Percentiles rank a stretch among this genome's conserved stretches.
Evolutionary conservation across 176 grass and related monocot species (phyloP).

Genomic region (Cenchrus purpureus): DNA sequence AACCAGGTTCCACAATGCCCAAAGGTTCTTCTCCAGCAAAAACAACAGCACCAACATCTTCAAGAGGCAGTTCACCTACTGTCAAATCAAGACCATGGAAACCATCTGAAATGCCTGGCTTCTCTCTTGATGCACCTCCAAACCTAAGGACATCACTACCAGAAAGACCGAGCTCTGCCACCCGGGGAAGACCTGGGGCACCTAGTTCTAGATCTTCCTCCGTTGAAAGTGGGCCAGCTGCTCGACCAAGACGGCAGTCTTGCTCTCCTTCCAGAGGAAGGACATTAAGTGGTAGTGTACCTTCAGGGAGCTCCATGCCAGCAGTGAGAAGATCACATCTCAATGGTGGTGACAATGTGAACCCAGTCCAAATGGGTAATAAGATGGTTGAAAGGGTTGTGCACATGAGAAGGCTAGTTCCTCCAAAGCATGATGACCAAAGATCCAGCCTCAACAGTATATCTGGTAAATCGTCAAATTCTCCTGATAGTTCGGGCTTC

Average conservation of each 20-base stretch:
- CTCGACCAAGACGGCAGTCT: constrained; percentile 77
- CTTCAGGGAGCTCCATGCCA: constrained; percentile 64
- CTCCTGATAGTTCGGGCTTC: constrained; percentile 85
- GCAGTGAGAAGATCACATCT: constrained; percentile 76
- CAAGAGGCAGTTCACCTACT: constrained; percentile 76
- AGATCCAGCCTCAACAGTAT: constrained; percentile 59
- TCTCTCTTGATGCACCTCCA: constrained; percentile 76
- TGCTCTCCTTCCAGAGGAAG: constrained; percentile 95
- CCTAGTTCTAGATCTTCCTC: constrained; percentile 88
- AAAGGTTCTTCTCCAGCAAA: constrained; percentile 52
- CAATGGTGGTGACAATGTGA: constrained; percentile 57
- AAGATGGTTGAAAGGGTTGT: constrained; percentile 98
- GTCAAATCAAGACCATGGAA: constrained; percentile 90
- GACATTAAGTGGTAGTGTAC: constrained; percentile 57
- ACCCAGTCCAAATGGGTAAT: constrained; percentile 86
- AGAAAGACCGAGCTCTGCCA: constrained; percentile 85
- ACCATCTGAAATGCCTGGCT: constrained; percentile 88
- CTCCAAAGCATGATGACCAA: constrained; percentile 83
- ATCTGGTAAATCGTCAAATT: constrained; percentile 70
- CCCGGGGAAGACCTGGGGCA: constrained; percentile 84
- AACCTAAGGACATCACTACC: constrained; percentile 85
- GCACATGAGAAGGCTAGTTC: constrained; percentile 88
- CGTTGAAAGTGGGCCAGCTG: constrained; percentile 74
- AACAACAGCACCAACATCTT: constrained; percentile 39
- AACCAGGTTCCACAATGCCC: constrained; percentile 42